Evolutionary conservation across 164 flowering plant genomes (phyloP).

Genomic region (Annona squamosa): DNA sequence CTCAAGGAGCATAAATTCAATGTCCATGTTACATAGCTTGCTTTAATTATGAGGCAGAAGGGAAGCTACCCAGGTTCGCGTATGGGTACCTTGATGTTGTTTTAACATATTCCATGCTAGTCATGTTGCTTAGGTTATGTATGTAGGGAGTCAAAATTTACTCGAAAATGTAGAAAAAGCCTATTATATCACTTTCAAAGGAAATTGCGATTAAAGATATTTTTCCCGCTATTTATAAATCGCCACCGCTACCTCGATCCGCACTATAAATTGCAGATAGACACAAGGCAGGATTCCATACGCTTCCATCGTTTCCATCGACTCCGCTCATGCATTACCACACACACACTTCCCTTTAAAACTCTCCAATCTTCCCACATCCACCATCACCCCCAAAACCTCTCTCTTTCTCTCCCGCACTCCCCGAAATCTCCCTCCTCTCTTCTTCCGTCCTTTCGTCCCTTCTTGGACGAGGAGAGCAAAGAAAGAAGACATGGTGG

Average conservation of each 20-base stretch:
- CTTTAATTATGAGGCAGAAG: no score
- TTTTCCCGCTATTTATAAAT: neutral
- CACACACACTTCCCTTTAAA: conserved; percentile 6
- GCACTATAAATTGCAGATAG: conserved; percentile 1
- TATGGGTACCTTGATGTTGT: no score
- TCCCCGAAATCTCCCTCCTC: neutral
- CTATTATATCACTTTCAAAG: neutral
- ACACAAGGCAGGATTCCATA: conserved; percentile 2
- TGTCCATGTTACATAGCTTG: no score
- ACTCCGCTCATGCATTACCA: conserved; percentile 7
- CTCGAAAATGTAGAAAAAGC: no score
- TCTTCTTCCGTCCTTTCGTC: neutral
- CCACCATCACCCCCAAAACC: neutral
- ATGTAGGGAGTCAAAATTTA: no score
- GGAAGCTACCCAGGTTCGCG: no score
- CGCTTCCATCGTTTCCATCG: neutral
- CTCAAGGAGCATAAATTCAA: no score
- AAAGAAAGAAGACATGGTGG: conserved; percentile 46
- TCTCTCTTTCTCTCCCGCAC: neutral
- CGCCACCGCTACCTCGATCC: neutral
- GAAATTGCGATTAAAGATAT: neutral
- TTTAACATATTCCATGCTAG: no score
- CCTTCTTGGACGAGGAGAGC: neutral
- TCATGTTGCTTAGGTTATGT: no score
- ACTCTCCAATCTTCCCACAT: conserved; percentile 2